Evolutionary conservation across 768 basidiomycete species (phyloP).

Genomic region (Gautieria morchelliformis): DNA sequence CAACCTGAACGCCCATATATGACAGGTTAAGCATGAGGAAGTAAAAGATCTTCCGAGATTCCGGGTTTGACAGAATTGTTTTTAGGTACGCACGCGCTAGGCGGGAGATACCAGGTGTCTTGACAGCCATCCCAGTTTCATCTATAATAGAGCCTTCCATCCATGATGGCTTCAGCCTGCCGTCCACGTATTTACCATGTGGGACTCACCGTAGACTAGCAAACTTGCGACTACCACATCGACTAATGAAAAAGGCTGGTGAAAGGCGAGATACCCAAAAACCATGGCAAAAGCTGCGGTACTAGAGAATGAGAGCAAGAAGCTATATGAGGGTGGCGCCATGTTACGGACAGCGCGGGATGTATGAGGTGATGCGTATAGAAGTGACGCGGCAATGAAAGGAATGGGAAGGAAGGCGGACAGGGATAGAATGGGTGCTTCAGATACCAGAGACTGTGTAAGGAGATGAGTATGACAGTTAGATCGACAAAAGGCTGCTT

Average conservation of each 20-base stretch:
- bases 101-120: conserved; percentile 29
- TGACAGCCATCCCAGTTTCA: conserved; percentile 32
- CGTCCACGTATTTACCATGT: background rate
- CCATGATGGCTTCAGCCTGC: background rate
- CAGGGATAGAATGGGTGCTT: conserved; percentile 50
- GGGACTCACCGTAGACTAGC: conserved; percentile 52
- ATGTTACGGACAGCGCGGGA: conserved; percentile 36
- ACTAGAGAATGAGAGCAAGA: conserved; percentile 48
- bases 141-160: conserved; percentile 44
- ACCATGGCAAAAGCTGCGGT: conserved; percentile 39
- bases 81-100: conserved; percentile 68
- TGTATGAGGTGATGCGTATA: conserved; percentile 51
- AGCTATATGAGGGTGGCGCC: conserved; percentile 44
- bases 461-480: conserved; percentile 36
- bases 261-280: conserved; percentile 54
- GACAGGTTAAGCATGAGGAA: conserved; percentile 90
- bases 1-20: conserved; percentile 96
- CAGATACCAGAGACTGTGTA: conserved; percentile 46
- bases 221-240: conserved; percentile 50
- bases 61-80: conserved; percentile 81
- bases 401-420: conserved; percentile 55
- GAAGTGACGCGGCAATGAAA: conserved; percentile 47
- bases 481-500: conserved; percentile 50
- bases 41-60: conserved; percentile 94
- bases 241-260: conserved; percentile 45